A percentile compares a stretch with the other conserved stretches of the same genome.
These are phyloP conservation scores for Tricholoma sp. DNA, from an alignment of 768 basidiomycete species.

Conservation along the genomic window DNA sequence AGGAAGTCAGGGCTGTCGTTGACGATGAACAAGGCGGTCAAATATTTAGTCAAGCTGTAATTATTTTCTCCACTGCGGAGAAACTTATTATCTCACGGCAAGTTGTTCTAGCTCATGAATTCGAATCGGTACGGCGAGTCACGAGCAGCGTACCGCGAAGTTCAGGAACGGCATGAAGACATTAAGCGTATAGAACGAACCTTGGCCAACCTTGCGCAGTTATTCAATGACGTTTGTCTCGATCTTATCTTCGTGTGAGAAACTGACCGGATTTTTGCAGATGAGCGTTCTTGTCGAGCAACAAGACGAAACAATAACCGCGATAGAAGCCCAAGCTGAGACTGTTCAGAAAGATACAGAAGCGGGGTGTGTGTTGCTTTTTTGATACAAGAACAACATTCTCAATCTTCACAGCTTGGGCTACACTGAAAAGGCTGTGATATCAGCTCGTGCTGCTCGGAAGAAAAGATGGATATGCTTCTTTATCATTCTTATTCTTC, in stretches of 20 bases:
- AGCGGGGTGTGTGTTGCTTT: slow-evolving; percentile 55
- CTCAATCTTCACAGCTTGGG: slow-evolving; percentile 45
- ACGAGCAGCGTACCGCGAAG: slow-evolving; percentile 87
- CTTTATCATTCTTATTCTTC: slow-evolving; percentile 59
- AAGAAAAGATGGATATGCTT: slow-evolving; percentile 99
- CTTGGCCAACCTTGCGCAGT: slow-evolving; percentile 85
- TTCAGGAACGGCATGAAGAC: slow-evolving; percentile 96
- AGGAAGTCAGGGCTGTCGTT: slow-evolving; percentile 83
- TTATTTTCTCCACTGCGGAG: slow-evolving; percentile 3
- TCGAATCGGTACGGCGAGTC: slow-evolving; percentile 90
- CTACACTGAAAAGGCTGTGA: slow-evolving; percentile 84
- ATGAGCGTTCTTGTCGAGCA: slow-evolving; percentile 96
- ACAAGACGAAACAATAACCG: slow-evolving; percentile 84
- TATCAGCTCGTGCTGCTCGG: slow-evolving; percentile 80
- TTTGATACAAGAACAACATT: background rate
- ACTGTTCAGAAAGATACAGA: slow-evolving; percentile 80
- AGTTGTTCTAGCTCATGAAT: slow-evolving; percentile 61
- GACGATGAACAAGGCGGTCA: slow-evolving; percentile 79
- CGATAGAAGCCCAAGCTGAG: slow-evolving; percentile 73
- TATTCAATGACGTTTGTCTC: slow-evolving; percentile 87
- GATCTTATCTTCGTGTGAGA: background rate
- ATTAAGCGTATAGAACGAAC: slow-evolving; percentile 95
- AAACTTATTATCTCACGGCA: slow-evolving; percentile 6
- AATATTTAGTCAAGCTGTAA: slow-evolving; percentile 86
- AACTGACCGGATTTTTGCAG: slow-evolving; percentile 29